Evolutionary conservation across 2,329 filamentous ascomycete genomes (phyloP), one percentile per base, ranked within the genome.

Genomic region (Colletotrichum agaves): DNA sequence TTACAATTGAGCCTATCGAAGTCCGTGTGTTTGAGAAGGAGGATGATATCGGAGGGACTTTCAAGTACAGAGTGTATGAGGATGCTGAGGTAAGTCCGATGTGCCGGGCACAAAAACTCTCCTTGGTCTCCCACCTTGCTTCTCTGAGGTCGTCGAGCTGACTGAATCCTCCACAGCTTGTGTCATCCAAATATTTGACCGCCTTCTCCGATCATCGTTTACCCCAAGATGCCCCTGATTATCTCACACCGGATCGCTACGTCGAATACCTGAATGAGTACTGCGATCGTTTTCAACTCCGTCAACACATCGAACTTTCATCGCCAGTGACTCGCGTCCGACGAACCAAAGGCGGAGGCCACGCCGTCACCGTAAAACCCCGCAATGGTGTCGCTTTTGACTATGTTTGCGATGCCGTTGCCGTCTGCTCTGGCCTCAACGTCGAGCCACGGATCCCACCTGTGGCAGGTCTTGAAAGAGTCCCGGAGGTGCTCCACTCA

Each of bases 151-250:
- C 21, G 3, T 13, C 53, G 37, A 27, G 47, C 61, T 68, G 4
- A 68, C 39, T 10, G 3, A 3, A 39, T 15, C 53, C 4, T 4
- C 11, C 27, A 44, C 31, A 68, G 73, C 78, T 78, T 0, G 83
- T 85, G 2, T 83, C 81, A 2, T 84, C 82, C 4, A 84, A 84
- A 69, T 83, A 84, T 50, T 76, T 86, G 10, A 85, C 83, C 0
- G 75, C 80, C 33, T 86, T 85, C 70, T 85, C 83, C 3, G 83
- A 85, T 69, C 83, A 82, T 63, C 79, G 83, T 2, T 76, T 82
- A 3, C 75, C 80, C 2, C 61, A 74, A 2, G 77, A 81, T 15
- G 78, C 77, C 2, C 78, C 82, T 12, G 83, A 85, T 70, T 85
- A 85, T 67, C 70, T 84, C 13, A 79, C 77, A 5, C 78, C 80